Evolutionary conservation across 1,139 yeast genomes (phyloP), one percentile per base, ranked within the genome.

Genomic region (Diutina catenulata): DNA sequence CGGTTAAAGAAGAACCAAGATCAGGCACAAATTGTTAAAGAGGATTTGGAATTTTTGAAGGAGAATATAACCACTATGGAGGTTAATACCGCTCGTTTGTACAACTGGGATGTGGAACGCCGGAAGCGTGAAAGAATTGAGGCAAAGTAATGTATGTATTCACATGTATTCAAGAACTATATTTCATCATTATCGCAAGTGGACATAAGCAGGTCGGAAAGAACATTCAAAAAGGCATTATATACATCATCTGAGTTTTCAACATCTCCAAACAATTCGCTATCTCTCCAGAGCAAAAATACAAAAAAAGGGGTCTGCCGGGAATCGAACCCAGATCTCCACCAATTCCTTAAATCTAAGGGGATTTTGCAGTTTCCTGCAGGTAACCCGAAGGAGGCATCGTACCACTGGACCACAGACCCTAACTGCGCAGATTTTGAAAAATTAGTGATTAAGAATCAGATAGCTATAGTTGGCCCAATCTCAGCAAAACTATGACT

Each of bases 31-130:
- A 59, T 69, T 8, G 79, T 91, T 28, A 74, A 79, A 47, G 95
- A 86, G 49, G 98, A 91, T 56, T 67, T 91, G 47, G 94, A 84
- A 50, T 91, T 80, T 50, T 64, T 93, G 50, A 73, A 94, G 50
- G 94, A 88, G 47, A 87, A 88, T 52, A 88, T 91, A 46, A 91
- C 99, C 18, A 88, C 97, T 3, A 84, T 91, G 91, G 97, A 91
- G 57, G 99, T 91, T 39, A 91, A 91, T 53, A 86, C 95, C 14
- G 97, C 98, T 2, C 71, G 98, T 47, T 76, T 87, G 40, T 88
- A 88, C 56, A 91, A 91, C 54, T 88, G 95, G 95, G 95, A 87
- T 53, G 95, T 91, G 8, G 91, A 83, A 51, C 71, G 86, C 60
- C 74, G 95, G 53, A 75, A 23, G 28, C 25, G 15, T 15, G 28